Conservation (phyloP, 2,329 filamentous ascomycete genomes). For the Trichoderma sp. region DNA sequence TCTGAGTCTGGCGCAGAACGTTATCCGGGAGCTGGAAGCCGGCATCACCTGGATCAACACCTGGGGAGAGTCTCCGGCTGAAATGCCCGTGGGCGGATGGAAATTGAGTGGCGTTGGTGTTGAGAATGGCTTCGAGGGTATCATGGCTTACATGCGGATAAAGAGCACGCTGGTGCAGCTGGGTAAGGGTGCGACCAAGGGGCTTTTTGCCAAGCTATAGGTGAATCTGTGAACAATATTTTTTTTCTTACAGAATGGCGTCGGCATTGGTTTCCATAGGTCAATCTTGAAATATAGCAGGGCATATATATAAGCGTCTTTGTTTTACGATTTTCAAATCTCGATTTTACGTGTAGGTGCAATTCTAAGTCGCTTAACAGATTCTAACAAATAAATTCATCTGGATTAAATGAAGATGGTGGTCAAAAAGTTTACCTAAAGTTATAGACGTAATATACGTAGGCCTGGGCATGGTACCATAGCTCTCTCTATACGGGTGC, state of each 20-base stretch:
- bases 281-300: neutral
- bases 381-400: too few species aligned
- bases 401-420: too few species aligned
- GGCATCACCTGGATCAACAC: conserved; percentile 93
- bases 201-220: conserved; percentile 71
- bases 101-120: conserved; percentile 86
- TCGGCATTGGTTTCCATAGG: neutral
- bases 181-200: conserved; percentile 62
- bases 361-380: too few species aligned
- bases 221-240: neutral
- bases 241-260: neutral
- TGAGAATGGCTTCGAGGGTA: conserved; percentile 78
- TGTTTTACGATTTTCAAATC: neutral
- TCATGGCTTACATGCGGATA: conserved; percentile 81
- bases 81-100: conserved; percentile 93
- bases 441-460: too few species aligned
- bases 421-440: too few species aligned
- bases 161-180: conserved; percentile 89
- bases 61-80: conserved; percentile 88
- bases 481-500: too few species aligned
- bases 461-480: too few species aligned
- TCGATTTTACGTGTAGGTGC: neutral
- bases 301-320: neutral
- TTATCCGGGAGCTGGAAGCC: conserved; percentile 71
- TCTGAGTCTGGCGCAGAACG: conserved; percentile 70